A percentile compares a stretch with the other conserved stretches of the same genome.
phyloP scores from a whole-genome alignment of 257 asterid species.

The Avicennia marina region DNA sequence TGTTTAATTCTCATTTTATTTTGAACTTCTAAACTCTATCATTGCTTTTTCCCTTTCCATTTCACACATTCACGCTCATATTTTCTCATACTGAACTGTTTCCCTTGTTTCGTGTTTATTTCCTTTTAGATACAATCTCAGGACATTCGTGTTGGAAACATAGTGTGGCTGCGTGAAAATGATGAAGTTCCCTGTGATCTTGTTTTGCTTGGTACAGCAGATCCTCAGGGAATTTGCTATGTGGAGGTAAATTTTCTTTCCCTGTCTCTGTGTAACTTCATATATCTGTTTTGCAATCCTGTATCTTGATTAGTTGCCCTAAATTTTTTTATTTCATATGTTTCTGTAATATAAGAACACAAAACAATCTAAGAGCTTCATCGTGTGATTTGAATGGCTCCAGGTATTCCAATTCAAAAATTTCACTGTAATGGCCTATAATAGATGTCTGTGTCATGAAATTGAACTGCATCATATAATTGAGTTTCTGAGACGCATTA shows the following conservation, averaged over 20 bases:
- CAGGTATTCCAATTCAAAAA: constrained; percentile 3
- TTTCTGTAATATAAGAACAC: constrained; percentile 7
- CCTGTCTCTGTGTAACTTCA: constrained; percentile 5
- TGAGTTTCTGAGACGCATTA: neutral
- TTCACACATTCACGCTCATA: neutral
- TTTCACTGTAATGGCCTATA: neutral
- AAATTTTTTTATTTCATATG: constrained; percentile 3
- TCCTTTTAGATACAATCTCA: constrained; percentile 79
- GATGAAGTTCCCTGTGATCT: constrained; percentile 99
- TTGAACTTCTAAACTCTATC: constrained; percentile 4
- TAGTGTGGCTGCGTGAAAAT: constrained; percentile 98
- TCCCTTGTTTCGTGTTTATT: constrained; percentile 17
- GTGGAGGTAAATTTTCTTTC: constrained; percentile 64
- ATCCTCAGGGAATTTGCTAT: constrained; percentile 86
- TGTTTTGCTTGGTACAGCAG: constrained; percentile 88
- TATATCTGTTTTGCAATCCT: constrained; percentile 8
- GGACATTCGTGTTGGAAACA: constrained; percentile 79
- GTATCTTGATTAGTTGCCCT: constrained; percentile 11
- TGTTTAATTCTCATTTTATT: neutral
- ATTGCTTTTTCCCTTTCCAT: neutral
- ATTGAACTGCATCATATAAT: constrained; percentile 6
- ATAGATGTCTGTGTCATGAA: constrained; percentile 1
- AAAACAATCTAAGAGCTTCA: neutral
- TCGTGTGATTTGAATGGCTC: constrained; percentile 10
- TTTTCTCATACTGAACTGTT: constrained; percentile 3